A percentile compares a stretch with the other conserved stretches of the same genome.
Conservation (phyloP, 257 asterid genomes). For the Eucommia ulmoides region DNA sequence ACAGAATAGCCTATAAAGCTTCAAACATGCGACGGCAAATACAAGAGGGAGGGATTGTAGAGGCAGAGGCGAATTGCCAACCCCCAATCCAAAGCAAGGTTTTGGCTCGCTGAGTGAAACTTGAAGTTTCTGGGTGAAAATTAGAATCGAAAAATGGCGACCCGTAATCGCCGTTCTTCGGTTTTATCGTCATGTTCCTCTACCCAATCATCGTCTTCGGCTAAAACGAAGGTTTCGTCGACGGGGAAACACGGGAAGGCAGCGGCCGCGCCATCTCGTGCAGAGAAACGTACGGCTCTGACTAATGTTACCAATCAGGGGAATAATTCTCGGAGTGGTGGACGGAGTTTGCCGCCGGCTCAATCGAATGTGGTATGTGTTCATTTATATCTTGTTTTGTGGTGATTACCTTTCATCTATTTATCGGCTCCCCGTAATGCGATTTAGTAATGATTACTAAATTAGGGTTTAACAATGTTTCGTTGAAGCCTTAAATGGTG, state of each 20-base stretch:
- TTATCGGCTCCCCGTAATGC: neutral
- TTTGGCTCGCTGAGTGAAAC: neutral
- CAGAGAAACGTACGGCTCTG: constrained; percentile 79
- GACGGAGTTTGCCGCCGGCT: constrained; percentile 27
- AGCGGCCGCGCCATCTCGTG: constrained; percentile 4
- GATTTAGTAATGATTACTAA: neutral
- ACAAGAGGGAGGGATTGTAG: no score
- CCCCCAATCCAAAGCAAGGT: no score
- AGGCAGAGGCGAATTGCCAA: no score
- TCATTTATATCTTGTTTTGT: no score
- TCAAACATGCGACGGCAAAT: no score
- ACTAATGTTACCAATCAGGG: constrained; percentile 61
- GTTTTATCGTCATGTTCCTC: neutral
- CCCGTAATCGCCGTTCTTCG: constrained; percentile 28
- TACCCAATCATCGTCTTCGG: constrained; percentile 38
- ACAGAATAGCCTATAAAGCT: no score
- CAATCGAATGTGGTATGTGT: constrained; percentile 51
- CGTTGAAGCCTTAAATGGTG: neutral
- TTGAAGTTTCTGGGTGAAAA: neutral
- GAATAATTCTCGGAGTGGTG: constrained; percentile 7
- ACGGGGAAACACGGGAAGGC: constrained; percentile 24
- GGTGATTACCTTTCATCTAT: neutral
- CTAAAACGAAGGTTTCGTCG: constrained; percentile 51
- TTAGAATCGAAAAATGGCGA: constrained; percentile 1
- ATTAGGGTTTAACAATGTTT: neutral